phyloP scores from a whole-genome alignment of 345 rosid species.

The Eutrema yunnanense region DNA sequence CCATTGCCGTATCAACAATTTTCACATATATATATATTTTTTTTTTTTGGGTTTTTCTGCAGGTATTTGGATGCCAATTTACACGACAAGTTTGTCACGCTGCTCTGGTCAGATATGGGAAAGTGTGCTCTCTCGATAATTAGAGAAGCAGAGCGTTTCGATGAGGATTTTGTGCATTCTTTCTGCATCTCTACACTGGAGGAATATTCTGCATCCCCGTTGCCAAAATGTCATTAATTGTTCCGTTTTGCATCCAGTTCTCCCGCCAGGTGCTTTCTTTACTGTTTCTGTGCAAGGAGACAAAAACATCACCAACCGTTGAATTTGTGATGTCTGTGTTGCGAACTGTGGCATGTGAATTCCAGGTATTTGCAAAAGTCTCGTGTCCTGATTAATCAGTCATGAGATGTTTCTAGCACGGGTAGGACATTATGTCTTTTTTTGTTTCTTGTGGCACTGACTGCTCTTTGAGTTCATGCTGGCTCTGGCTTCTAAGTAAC shows the following conservation, averaged over 20 bases:
- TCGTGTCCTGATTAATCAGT: background rate
- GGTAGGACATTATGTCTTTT: background rate
- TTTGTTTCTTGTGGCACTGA: background rate
- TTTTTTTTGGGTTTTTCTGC: background rate
- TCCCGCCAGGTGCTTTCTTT: background rate
- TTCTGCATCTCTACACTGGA: background rate
- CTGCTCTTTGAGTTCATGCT: no score
- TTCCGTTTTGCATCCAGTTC: background rate
- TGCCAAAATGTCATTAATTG: background rate
- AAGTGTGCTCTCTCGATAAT: background rate
- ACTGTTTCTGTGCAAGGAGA: background rate
- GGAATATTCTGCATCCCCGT: background rate
- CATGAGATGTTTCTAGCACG: background rate
- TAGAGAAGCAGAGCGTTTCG: background rate
- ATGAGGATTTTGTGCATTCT: background rate
- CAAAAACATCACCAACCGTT: background rate
- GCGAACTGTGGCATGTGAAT: background rate
- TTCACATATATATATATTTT: no score
- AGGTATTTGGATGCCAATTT: background rate
- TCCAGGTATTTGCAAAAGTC: background rate
- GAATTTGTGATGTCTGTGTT: background rate
- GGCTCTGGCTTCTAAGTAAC: no score
- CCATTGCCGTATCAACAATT: no score
- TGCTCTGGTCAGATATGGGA: background rate
- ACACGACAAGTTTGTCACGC: background rate